phyloP scores from a whole-genome alignment of 345 rosid genomes.

The Trapa incisa region DNA sequence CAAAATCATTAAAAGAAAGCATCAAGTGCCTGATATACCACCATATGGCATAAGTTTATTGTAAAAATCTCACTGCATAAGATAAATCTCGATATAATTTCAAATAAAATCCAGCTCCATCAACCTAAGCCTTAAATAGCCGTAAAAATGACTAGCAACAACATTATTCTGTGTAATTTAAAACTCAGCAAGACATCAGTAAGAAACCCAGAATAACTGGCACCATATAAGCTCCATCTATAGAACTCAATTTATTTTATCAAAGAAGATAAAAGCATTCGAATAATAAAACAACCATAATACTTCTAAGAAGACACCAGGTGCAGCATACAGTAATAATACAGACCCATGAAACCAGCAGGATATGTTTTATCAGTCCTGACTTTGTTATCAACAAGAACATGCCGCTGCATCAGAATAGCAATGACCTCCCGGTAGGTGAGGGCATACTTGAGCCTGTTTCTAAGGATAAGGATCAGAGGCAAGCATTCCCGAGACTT shows the following conservation, averaged over 20 bases:
- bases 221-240: background rate
- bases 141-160: too few species aligned
- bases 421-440: constrained; percentile 2
- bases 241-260: background rate
- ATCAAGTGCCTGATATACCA: background rate
- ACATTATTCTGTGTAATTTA: too few species aligned
- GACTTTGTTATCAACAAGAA: constrained; percentile 7
- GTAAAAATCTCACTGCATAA: background rate
- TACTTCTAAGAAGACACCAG: background rate
- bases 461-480: constrained; percentile 1
- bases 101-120: too few species aligned
- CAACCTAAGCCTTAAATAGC: too few species aligned
- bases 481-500: constrained; percentile 6
- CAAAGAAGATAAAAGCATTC: background rate
- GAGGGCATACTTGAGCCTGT: constrained; percentile 5
- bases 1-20: too few species aligned
- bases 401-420: constrained; percentile 6
- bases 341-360: constrained; percentile 7
- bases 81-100: too few species aligned
- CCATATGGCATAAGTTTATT: background rate
- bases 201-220: too few species aligned
- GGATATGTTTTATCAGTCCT: constrained; percentile 4
- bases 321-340: background rate
- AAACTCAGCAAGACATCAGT: too few species aligned
- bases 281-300: background rate